These are phyloP conservation scores for Mortierella sp. DNA, from an alignment of 371 early-diverging fungal species.

Conservation along the genomic window DNA sequence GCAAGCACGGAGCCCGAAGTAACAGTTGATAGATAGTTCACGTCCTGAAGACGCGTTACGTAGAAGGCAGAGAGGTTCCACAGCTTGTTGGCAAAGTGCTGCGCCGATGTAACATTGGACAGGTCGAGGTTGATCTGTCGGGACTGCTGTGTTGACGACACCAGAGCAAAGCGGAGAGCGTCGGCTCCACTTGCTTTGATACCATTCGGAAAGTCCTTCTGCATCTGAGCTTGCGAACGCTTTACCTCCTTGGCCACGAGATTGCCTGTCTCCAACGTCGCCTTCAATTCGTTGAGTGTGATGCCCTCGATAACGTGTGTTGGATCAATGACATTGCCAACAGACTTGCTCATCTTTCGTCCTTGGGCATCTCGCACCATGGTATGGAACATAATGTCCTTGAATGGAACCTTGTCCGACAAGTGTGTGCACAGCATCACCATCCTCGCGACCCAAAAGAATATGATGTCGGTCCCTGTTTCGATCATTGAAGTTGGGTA, in stretches of 20 bases:
- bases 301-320: slow-evolving; percentile 95
- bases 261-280: slow-evolving; percentile 79
- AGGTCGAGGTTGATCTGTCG: slow-evolving; percentile 98
- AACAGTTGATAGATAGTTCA: slow-evolving; percentile 54
- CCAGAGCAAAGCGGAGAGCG: slow-evolving; percentile 91
- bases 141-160: slow-evolving; percentile 89
- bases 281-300: slow-evolving; percentile 72
- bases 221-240: slow-evolving; percentile 68
- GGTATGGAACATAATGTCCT: slow-evolving; percentile 80
- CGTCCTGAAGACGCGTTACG: slow-evolving; percentile 65
- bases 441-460: slow-evolving; percentile 99
- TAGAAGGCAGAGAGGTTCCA: slow-evolving; percentile 96
- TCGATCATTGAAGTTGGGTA: slow-evolving; percentile 95
- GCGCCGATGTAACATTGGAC: slow-evolving; percentile 89
- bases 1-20: slow-evolving; percentile 23
- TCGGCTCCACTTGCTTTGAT: slow-evolving; percentile 98
- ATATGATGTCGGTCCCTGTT: slow-evolving; percentile 99
- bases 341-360: slow-evolving; percentile 97
- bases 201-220: slow-evolving; percentile 93
- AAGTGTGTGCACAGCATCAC: slow-evolving; percentile 96
- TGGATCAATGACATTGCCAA: slow-evolving; percentile 99
- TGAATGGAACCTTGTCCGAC: slow-evolving; percentile 88
- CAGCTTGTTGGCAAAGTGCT: slow-evolving; percentile 98
- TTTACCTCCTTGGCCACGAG: slow-evolving; percentile 86
- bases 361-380: slow-evolving; percentile 97